Base-by-base conservation (phyloP, 495 filamentous ascomycete species). In the Xylaria grammica region DNA sequence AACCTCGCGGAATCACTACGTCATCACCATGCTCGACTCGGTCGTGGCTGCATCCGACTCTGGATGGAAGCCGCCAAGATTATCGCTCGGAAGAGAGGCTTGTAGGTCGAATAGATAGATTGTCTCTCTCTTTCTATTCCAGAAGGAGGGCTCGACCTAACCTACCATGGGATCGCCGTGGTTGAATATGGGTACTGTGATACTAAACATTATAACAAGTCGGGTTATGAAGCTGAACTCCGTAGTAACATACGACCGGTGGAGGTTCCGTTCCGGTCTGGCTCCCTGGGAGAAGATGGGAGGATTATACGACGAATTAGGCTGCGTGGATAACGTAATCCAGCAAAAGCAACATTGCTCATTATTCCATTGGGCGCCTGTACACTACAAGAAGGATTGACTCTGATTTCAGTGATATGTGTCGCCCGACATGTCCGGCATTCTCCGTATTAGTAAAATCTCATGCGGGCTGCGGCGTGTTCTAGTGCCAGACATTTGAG, bases 1-100 rank as follows among this genome's bases (percentile, higher is more conserved):
- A 93, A 92, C 68, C 72, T 98, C 3, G 86, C 90, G 55, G 88
- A 86, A 52, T 98, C 6, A 97, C 77, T 98, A 98, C 78, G 76
- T 83, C 4, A 81, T 97, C 45, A 94, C 90, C 0, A 82, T 97
- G 81, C 94, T 93, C 1, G 85, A 97, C 40, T 93, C 90, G 49
- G 89, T 95, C 70, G 86, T 86, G 1, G 84, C 88, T 0, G 88
- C 86, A 0, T 97, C 96, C 72, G 86, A 83, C 0, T 75, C 93
- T 17, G 77, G 80, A 42, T 94, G 90, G 91, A 84, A 86, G 27
- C 78, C 96, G 46, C 77, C 84, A 36, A 91, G 94, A 8, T 77
- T 98, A 40, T 97, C 94, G 94, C 77, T 85, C 27, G 91, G 91
- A n/a, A 87, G 93, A 24, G 93, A 24, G 73, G 81, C 22, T 74